Percentiles rank a stretch among this genome's conserved stretches.
Conservation (phyloP, 148 eudicot genomes). For the Silene uniflora region DNA sequence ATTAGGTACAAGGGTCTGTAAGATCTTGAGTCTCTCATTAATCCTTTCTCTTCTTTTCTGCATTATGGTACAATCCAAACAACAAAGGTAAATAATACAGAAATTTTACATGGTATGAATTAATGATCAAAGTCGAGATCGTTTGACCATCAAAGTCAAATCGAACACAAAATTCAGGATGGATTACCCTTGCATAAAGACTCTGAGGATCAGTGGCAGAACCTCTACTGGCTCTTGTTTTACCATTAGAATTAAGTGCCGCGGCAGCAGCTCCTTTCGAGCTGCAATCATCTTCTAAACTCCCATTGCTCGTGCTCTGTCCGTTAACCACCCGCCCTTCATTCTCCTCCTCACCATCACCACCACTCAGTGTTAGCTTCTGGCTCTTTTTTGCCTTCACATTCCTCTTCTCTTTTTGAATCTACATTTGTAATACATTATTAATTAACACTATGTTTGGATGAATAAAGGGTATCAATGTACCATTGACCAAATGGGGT, state of each 20-base stretch:
- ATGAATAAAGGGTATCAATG: no score
- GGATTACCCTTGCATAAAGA: slow-evolving; percentile 85
- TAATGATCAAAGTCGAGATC: no score
- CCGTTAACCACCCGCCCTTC: slow-evolving; percentile 20
- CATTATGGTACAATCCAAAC: slow-evolving; percentile 3
- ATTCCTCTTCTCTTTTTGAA: slow-evolving; percentile 48
- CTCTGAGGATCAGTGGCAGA: slow-evolving; percentile 94
- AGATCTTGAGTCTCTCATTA: slow-evolving; percentile 63
- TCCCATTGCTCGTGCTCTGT: slow-evolving; percentile 29
- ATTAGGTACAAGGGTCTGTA: slow-evolving; percentile 73
- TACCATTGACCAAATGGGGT: no score
- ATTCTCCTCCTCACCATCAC: slow-evolving; percentile 25
- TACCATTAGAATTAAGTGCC: slow-evolving; percentile 35
- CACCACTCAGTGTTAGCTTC: slow-evolving; percentile 29
- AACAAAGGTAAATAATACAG: neutral
- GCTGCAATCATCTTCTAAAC: slow-evolving; percentile 52
- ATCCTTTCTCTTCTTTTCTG: slow-evolving; percentile 89
- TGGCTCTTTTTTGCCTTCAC: slow-evolving; percentile 44
- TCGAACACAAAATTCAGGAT: no score
- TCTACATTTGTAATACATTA: slow-evolving; percentile 21
- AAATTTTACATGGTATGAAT: no score
- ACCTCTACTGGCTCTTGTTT: slow-evolving; percentile 58
- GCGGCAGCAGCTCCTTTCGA: slow-evolving; percentile 27
- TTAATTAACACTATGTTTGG: no score
- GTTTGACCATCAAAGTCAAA: no score